A percentile compares a stretch with the other conserved stretches of the same genome.
These are phyloP conservation scores for Suhomyces maxii DNA, from an alignment of 1,139 yeast genomes.

Conservation along the genomic window DNA sequence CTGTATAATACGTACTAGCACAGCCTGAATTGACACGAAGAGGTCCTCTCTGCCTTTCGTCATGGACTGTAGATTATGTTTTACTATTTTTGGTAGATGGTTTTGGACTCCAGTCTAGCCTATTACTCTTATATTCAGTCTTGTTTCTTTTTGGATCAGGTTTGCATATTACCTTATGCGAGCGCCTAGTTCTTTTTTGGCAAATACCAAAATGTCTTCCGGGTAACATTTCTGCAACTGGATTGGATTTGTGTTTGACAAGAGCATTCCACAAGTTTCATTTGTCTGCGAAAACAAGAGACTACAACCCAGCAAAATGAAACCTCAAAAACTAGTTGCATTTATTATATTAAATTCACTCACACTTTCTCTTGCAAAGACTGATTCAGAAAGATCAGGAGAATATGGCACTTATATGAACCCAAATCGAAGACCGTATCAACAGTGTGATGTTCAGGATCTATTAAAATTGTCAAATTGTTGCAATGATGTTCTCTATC, in stretches of 20 bases:
- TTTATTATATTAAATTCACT: too few species aligned
- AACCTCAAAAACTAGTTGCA: too few species aligned
- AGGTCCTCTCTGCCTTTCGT: background rate
- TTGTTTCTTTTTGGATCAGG: background rate
- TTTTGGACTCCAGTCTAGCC: constrained; percentile 2
- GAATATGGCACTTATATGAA: constrained; percentile 48
- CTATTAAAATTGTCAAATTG: constrained; percentile 42
- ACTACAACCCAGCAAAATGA: too few species aligned
- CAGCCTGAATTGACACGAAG: constrained; percentile 1
- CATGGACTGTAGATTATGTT: background rate
- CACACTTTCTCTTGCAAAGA: background rate
- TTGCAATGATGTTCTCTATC: constrained; percentile 46
- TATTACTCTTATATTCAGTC: background rate
- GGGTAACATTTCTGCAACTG: too few species aligned
- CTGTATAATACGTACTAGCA: background rate
- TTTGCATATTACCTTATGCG: background rate
- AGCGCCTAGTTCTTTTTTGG: too few species aligned
- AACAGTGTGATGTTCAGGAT: constrained; percentile 43
- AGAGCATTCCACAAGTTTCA: too few species aligned
- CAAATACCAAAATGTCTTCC: too few species aligned
- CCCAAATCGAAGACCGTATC: constrained; percentile 45
- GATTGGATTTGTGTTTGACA: too few species aligned
- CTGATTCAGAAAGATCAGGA: background rate
- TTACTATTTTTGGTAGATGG: constrained; percentile 1
- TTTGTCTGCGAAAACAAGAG: too few species aligned